These are phyloP conservation scores for Pythium dissotocum DNA, from an alignment of 352 stramenopile species.

Conservation along the genomic window DNA sequence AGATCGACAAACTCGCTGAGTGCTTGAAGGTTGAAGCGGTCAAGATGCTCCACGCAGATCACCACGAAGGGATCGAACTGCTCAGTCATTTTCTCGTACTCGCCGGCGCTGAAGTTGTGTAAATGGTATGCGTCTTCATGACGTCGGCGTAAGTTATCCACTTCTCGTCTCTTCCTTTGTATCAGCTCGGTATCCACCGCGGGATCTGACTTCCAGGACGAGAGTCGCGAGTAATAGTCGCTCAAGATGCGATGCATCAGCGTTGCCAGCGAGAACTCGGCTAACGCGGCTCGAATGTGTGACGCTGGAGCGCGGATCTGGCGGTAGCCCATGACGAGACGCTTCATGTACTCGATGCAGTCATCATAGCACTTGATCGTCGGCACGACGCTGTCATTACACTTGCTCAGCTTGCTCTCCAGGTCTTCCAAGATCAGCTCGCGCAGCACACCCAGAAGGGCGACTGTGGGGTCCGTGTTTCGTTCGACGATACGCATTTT, in stretches of 20 bases:
- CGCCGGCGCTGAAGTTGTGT: conserved; percentile 13
- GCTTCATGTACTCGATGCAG: conserved; percentile 48
- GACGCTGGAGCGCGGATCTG: not conserved
- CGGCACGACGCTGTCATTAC: conserved; percentile 17
- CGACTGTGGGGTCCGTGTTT: conserved; percentile 16
- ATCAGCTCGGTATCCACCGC: not conserved
- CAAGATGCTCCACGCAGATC: conserved; percentile 78
- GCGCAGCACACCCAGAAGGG: conserved; percentile 11
- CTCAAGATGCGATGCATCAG: conserved; percentile 45
- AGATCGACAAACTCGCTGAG: conserved; percentile 74
- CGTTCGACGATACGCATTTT: conserved; percentile 15
- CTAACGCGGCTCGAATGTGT: conserved; percentile 27
- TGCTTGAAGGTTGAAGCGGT: conserved; percentile 54
- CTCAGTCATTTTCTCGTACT: conserved; percentile 14
- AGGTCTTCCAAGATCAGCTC: conserved; percentile 22
- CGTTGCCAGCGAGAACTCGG: conserved; percentile 54
- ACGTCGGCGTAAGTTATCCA: conserved; percentile 5
- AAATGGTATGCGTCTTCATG: conserved; percentile 25
- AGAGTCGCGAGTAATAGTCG: conserved; percentile 9
- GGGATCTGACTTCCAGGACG: not conserved
- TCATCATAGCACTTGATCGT: conserved; percentile 42
- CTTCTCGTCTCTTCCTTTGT: not conserved
- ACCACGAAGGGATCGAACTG: conserved; percentile 45
- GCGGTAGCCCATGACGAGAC: conserved; percentile 34
- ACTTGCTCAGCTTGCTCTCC: conserved; percentile 1